Base-by-base conservation (phyloP, 2,329 filamentous ascomycete genomes). In the Simplicillium sp. region DNA sequence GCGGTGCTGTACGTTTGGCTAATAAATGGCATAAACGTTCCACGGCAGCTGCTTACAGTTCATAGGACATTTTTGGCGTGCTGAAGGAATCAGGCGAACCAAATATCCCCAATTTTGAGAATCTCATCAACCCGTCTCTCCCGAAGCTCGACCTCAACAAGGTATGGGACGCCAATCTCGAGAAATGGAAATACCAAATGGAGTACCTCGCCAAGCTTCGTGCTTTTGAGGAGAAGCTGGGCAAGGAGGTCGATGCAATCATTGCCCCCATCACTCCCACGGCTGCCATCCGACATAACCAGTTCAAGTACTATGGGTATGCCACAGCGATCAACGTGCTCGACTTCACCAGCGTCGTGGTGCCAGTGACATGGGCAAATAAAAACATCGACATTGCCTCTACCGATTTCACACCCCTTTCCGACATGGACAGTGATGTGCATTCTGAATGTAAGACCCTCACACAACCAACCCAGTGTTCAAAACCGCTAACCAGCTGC, bases 301-400 rank as follows among this genome's bases (percentile, higher is more conserved):
- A 56, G 41, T 65, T 59, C 47, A 54, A 51, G 17, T 64, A 64
- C 47, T 62, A 63, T 40, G 60, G 58, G 2, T 66, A 65, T 38
- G 50, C 56, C 4, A 49, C 44, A 2, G 57, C 51, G 11, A 52
- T 65, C 7, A 67, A 66, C 40, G 43, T 60, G 15, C 50, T 66
- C 2, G 64, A 67, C 36, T 61, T 59, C 31, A 63, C 64, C 2
- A 64, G 58, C 35, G 61, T 65, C 11, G 64, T 65, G 1, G 57
- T 71, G 6, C 68, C 68, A 0, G 62, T 71, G 3, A 66, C 63
- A 0, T 61, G 57, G 38, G 64, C 63, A 1, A 61, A 68, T 42
- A 61, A 64, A 47, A 44, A 44, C 3, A 33, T 65, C 0, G 66
- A 70, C 42, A 32, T 41, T 14, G 42, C 49, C 16, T 41, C 52